These are phyloP conservation scores for Botryotinia calthae DNA, from an alignment of 2,329 filamentous ascomycete species.

Conservation along the genomic window DNA sequence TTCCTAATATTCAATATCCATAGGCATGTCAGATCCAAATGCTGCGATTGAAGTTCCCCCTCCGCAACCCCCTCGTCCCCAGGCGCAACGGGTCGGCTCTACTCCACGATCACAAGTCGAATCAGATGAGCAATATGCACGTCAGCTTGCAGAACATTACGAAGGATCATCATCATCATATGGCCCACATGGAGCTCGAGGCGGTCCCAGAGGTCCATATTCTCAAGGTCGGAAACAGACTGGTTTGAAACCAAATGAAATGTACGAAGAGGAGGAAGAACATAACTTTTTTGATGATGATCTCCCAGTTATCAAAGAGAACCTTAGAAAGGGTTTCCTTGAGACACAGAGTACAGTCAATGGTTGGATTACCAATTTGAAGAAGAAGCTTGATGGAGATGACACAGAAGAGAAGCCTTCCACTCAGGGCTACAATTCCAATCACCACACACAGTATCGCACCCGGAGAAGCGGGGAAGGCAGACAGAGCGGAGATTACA, in stretches of 20 bases:
- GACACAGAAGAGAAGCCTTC: conserved; percentile 54
- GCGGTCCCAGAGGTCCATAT: conserved; percentile 32
- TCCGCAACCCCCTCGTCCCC: conserved; percentile 79
- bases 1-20: conserved; percentile 19
- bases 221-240: conserved; percentile 47
- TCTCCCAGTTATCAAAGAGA: conserved; percentile 87
- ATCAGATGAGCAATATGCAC: conserved; percentile 86
- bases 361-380: conserved; percentile 84
- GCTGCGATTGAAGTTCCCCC: conserved; percentile 59
- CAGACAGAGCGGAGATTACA: conserved; percentile 79
- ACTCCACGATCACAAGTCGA: conserved; percentile 76
- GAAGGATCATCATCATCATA: conserved; percentile 55
- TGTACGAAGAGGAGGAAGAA: conserved; percentile 65
- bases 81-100: conserved; percentile 50
- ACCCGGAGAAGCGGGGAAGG: conserved; percentile 58
- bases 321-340: conserved; percentile 88
- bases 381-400: conserved; percentile 91
- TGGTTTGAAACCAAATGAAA: conserved; percentile 52
- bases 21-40: conserved; percentile 78
- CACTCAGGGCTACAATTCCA: conserved; percentile 36
- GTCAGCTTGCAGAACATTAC: conserved; percentile 90
- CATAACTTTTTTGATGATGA: conserved; percentile 96
- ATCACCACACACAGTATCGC: conserved; percentile 33
- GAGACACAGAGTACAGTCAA: conserved; percentile 94
- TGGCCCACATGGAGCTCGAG: conserved; percentile 48